These are phyloP conservation scores for Huntiella decipiens DNA, from an alignment of 2,329 filamentous ascomycete species.

Conservation along the genomic window DNA sequence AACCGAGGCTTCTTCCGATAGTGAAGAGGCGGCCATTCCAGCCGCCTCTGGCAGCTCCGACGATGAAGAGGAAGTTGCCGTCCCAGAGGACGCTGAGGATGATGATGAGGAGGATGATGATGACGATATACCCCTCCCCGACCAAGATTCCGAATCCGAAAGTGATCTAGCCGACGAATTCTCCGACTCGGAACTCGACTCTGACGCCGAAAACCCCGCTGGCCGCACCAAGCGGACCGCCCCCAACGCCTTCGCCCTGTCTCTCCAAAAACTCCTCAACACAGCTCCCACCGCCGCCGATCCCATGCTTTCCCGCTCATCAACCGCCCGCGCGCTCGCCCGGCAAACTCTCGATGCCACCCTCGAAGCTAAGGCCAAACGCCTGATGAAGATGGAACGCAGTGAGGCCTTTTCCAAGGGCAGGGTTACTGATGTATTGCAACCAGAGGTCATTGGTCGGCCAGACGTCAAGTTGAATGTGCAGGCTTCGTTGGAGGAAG, in stretches of 20 bases:
- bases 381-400: constrained; percentile 65
- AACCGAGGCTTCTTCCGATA: constrained; percentile 37
- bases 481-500: constrained; percentile 36
- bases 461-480: constrained; percentile 17
- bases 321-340: constrained; percentile 51
- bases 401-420: constrained; percentile 66
- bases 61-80: constrained; percentile 13
- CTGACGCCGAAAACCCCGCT: constrained; percentile 19
- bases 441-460: constrained; percentile 5
- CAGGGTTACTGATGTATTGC: constrained; percentile 66
- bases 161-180: too few species aligned
- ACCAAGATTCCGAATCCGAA: not conserved
- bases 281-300: constrained; percentile 75
- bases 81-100: constrained; percentile 15
- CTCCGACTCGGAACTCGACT: constrained; percentile 9
- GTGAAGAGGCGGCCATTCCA: constrained; percentile 34
- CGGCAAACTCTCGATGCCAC: constrained; percentile 55
- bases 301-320: constrained; percentile 76
- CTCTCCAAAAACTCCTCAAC: constrained; percentile 78
- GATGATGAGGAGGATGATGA: constrained; percentile 22
- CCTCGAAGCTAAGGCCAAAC: constrained; percentile 63
- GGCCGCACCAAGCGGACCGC: constrained; percentile 62
- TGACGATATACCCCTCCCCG: constrained; percentile 6
- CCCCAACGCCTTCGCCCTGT: constrained; percentile 75
- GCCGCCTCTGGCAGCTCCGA: constrained; percentile 17